Conservation (phyloP, 2,329 filamentous ascomycete genomes). For the Harringtonia lauricola region DNA sequence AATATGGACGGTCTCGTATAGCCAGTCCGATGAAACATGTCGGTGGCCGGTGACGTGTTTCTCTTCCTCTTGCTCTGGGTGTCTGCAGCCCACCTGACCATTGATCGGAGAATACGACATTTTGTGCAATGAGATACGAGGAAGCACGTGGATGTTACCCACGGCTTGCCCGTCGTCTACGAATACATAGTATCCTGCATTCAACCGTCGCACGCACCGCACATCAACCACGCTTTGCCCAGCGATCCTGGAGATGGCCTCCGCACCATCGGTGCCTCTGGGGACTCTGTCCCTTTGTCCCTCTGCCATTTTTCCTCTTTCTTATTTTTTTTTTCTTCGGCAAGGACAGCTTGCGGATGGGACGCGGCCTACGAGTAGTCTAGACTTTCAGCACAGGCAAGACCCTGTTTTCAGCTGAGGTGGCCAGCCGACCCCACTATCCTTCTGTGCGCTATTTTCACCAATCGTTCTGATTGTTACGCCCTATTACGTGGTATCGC, state of each 20-base stretch:
- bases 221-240: too few species aligned
- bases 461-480: conserved; percentile 4
- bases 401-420: neutral
- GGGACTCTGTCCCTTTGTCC: neutral
- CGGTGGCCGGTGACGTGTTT: neutral
- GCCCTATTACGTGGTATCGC: neutral
- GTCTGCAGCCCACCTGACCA: neutral
- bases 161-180: too few species aligned
- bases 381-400: too few species aligned
- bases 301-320: neutral
- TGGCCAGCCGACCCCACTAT: neutral
- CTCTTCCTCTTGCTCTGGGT: too few species aligned
- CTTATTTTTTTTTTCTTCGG: neutral
- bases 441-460: neutral
- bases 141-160: neutral
- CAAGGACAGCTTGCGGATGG: too few species aligned
- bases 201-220: too few species aligned
- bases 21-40: neutral
- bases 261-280: too few species aligned
- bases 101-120: too few species aligned
- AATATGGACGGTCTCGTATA: neutral
- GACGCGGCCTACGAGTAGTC: too few species aligned
- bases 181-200: too few species aligned
- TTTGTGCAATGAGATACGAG: neutral
- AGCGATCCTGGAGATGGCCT: too few species aligned